Evolutionary conservation across 805 yeast genomes (phyloP).

Genomic region (Candida hispaniensis): DNA sequence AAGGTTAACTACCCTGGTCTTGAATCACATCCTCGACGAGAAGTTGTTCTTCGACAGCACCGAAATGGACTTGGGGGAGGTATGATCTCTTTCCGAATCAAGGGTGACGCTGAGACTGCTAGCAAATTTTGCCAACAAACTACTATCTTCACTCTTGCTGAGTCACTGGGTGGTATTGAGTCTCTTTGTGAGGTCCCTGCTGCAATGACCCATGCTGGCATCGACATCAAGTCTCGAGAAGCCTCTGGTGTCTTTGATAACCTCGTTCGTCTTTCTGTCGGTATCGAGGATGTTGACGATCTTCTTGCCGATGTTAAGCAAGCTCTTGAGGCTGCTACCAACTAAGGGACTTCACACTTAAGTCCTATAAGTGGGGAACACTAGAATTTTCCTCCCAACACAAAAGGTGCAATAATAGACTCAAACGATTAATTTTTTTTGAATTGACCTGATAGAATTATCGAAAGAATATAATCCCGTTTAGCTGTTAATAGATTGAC

Average conservation of each 20-base stretch:
- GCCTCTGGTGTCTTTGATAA: conserved; percentile 72
- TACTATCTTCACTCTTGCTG: conserved; percentile 73
- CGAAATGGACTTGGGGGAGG: conserved; percentile 84
- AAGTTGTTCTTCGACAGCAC: conserved; percentile 62
- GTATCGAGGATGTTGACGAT: conserved; percentile 77
- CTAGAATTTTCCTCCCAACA: no score
- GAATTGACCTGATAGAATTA: no score
- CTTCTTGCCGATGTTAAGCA: conserved; percentile 58
- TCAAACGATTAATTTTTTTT: no score
- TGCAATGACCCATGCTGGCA: conserved; percentile 86
- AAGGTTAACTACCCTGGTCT: conserved; percentile 81
- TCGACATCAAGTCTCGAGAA: conserved; percentile 68
- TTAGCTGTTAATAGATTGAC: no score
- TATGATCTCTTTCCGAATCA: conserved; percentile 77
- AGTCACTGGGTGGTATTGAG: conserved; percentile 85
- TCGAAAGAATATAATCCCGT: no score
- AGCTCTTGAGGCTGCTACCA: conserved; percentile 39
- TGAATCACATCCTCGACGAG: conserved; percentile 50
- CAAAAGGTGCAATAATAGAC: no score
- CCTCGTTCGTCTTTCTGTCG: conserved; percentile 72
- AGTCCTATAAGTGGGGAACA: no score
- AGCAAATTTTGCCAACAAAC: conserved; percentile 61
- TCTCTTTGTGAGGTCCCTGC: conserved; percentile 82
- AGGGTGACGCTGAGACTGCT: conserved; percentile 73
- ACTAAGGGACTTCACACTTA: no score